phyloP scores from a whole-genome alignment of 345 rosid species.

The Acer negundo region DNA sequence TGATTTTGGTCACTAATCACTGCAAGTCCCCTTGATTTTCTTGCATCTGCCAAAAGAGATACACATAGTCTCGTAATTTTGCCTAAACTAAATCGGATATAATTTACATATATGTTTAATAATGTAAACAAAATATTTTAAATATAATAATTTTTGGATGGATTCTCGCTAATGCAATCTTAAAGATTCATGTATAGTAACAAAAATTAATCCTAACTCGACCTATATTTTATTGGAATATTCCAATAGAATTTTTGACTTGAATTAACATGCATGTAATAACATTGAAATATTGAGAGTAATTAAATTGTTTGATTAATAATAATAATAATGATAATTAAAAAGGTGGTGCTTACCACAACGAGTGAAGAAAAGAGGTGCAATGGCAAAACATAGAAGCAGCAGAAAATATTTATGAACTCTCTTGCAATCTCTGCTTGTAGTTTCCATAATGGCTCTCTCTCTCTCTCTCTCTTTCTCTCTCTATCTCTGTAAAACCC shows the following conservation, averaged over 20 bases:
- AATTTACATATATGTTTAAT: too few species aligned
- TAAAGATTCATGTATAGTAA: not conserved
- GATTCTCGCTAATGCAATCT: not conserved
- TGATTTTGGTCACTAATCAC: constrained; percentile 15
- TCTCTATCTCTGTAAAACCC: not conserved
- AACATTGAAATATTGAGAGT: too few species aligned
- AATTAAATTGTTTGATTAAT: too few species aligned
- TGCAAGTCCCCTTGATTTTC: constrained; percentile 23
- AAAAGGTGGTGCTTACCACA: constrained; percentile 40
- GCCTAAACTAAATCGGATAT: too few species aligned
- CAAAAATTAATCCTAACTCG: not conserved
- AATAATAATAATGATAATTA: too few species aligned
- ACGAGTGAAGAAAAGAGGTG: constrained; percentile 36
- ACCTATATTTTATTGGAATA: not conserved
- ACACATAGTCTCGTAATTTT: not conserved
- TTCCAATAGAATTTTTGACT: not conserved
- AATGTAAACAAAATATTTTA: too few species aligned
- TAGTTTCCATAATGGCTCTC: constrained; percentile 33
- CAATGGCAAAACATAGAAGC: constrained; percentile 34
- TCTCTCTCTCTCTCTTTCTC: not conserved
- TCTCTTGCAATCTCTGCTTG: constrained; percentile 25
- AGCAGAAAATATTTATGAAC: constrained; percentile 26
- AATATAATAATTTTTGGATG: too few species aligned
- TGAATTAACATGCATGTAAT: too few species aligned
- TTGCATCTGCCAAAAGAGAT: constrained; percentile 37